Percentiles rank a stretch among this genome's conserved stretches.
Evolutionary conservation across 2,329 filamentous ascomycete species (phyloP).

Genomic region (Colletotrichum sp.): DNA sequence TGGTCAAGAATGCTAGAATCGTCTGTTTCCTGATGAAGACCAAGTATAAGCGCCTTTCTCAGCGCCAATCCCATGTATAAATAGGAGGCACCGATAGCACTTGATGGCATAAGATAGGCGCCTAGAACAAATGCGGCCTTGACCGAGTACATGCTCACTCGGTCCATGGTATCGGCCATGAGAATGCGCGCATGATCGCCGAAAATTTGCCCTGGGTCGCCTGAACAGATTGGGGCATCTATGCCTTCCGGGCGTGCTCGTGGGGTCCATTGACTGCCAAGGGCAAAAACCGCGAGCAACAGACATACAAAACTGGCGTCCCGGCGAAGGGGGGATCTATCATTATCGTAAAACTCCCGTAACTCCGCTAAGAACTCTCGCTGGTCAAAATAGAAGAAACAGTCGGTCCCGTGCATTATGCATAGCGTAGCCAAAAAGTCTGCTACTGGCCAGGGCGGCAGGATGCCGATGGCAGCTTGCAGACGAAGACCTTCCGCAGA

Average conservation of each 20-base stretch:
- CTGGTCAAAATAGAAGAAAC: slow-evolving; percentile 34
- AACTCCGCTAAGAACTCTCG: slow-evolving; percentile 25
- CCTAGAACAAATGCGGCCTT: slow-evolving; percentile 36
- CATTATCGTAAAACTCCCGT: slow-evolving; percentile 28
- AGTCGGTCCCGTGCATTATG: slow-evolving; percentile 28
- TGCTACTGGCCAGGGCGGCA: slow-evolving; percentile 29
- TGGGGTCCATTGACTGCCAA: slow-evolving; percentile 38
- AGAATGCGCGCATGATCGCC: slow-evolving; percentile 31
- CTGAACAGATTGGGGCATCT: not conserved
- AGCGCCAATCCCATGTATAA: slow-evolving; percentile 32
- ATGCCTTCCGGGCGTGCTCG: slow-evolving; percentile 29
- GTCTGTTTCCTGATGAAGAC: slow-evolving; percentile 28
- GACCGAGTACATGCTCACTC: slow-evolving; percentile 31
- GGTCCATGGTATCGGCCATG: slow-evolving; percentile 37
- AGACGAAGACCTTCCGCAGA: slow-evolving; percentile 24
- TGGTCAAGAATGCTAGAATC: slow-evolving; percentile 21
- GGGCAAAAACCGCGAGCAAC: slow-evolving; percentile 28
- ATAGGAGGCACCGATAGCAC: slow-evolving; percentile 35
- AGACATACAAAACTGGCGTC: slow-evolving; percentile 30
- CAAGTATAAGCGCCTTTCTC: slow-evolving; percentile 30
- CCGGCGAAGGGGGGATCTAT: slow-evolving; percentile 22
- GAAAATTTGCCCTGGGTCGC: slow-evolving; percentile 34
- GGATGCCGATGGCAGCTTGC: slow-evolving; percentile 24
- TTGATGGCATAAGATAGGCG: slow-evolving; percentile 37
- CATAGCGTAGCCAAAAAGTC: slow-evolving; percentile 30